Evolutionary conservation across 306 rosid species (phyloP), one percentile per base, ranked within the genome.

Genomic region (Psophocarpus tetragonolobus): DNA sequence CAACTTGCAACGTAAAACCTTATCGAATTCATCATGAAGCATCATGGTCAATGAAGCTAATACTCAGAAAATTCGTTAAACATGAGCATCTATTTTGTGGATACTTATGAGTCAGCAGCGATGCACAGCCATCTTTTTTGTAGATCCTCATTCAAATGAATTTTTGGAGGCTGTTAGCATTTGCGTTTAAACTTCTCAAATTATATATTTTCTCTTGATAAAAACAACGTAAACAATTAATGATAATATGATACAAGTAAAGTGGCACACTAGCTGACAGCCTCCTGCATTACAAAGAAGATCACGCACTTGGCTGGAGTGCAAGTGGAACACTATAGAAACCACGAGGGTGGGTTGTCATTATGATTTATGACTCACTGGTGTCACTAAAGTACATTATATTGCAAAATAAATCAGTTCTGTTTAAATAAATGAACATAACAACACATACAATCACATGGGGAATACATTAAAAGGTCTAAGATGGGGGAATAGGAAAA

Each of bases 371-470:
- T 23, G 57, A 66, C 44, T 76, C 12, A 27, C 18, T 24, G 21
- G 26, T 14, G 50, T 41, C 38, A 56, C 63, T 48, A 35, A 67
- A 35, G 66, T 50, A 23, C 8, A 66, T 51, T 11, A 32, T 71
- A 54, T 45, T 45, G 67, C 66, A 75, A 48, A 61, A 70, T 50
- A 30, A 80, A 64, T 14, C 58, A 63, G 29, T 27, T 62, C 44
- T 63, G 50, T 12, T 51, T 41, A 80, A 71, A 80, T 27, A 72
- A 71, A 80, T 27, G 36, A 41, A 38, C 17, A 54, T 79, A 60
- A 61, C 18, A 58, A 50, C 33, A 50, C 60, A 69, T 62, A 6
- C 26, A 62, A 74, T 74, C 41, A 57, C 50, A 23, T 12, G 78
- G 27, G 78, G 39, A 54, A 32, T 51, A 23, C 53, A 74, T 18